phyloP scores from a whole-genome alignment of 495 filamentous ascomycete species.

The Neurospora sp. region DNA sequence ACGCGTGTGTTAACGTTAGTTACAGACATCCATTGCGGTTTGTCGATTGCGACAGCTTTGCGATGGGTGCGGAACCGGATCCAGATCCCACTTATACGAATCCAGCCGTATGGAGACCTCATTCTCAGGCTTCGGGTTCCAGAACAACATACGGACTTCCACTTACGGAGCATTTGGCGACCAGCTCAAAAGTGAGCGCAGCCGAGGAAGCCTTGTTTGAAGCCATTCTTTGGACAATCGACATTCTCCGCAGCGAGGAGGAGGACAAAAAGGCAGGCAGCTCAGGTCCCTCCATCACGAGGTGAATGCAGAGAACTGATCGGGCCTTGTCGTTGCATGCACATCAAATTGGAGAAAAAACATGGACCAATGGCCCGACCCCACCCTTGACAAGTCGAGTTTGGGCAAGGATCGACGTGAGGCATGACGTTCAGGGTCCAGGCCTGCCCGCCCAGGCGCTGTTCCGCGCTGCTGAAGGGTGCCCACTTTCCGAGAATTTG shows the following conservation, averaged over 20 bases:
- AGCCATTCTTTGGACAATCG: slow-evolving; percentile 34
- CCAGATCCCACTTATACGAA: background rate
- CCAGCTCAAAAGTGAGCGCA: slow-evolving; percentile 71
- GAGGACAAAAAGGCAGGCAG: background rate
- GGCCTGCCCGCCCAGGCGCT: background rate
- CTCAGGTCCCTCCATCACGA: background rate
- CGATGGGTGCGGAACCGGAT: background rate
- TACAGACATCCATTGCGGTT: background rate
- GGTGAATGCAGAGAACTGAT: background rate
- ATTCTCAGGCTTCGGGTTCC: background rate
- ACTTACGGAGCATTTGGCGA: slow-evolving; percentile 75
- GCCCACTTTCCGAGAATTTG: background rate
- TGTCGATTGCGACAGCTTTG: background rate
- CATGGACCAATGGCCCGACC: background rate
- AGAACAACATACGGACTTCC: background rate
- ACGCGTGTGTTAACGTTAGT: background rate
- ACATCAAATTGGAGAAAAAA: background rate
- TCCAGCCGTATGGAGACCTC: background rate
- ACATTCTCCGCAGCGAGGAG: slow-evolving; percentile 10
- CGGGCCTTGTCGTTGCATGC: too few species aligned
- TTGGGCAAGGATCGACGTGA: background rate
- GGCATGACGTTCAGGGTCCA: background rate
- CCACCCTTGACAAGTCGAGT: background rate
- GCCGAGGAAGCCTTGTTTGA: slow-evolving; percentile 32
- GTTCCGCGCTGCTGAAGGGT: too few species aligned